Base-by-base conservation (phyloP, 2,329 filamentous ascomycete genomes). In the Verticillium alfalfae region DNA sequence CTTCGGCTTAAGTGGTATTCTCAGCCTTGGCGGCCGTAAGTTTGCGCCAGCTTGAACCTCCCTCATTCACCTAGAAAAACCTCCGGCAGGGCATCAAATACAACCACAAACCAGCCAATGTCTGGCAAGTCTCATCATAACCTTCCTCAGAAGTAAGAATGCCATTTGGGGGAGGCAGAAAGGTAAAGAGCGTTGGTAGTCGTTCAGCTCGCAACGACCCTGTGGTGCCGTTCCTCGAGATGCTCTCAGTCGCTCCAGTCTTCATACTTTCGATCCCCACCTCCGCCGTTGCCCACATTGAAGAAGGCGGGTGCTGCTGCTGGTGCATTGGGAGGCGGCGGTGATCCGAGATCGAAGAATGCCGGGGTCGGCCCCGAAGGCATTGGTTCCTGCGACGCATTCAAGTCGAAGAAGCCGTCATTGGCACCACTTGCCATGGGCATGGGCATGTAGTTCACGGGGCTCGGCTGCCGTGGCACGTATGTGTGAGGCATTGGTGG, bases 291-390 rank as follows among this genome's bases (percentile, higher is more conserved):
- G 41, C 18, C 56, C 7, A 66, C 34, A 18, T 64, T 54, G 59
- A 66, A 61, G 60, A 66, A 66, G 34, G 38, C 61, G 18, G 63
- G 59, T 7, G 18, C 52, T 13, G 45, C 65, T 15, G 59, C 64
- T 5, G 55, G 54, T n/a, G 59, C 39, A 18, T 22, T 55, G n/a
- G 60, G 59, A 8, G 59, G 54, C 22, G 38, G 60, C 9, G 60
- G 39, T 13, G 31, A 15, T 34, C 41, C 49, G 12, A 36, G 34
- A 41, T 59, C 18, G 16, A 26, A 6, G 34, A 59, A 59, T 12
- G 16, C 58, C n/a, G 45, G 41, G n/a, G 26, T 39, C n/a, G 56
- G 13, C 2, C 22, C 45, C 45, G 22, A 22, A 8, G 9, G 16
- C 45, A 49, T 49, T 7, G 49, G 59, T 2, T 36, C 52, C 16